phyloP scores from a whole-genome alignment of 495 filamentous ascomycete genomes.

The Entonaema liquescens region DNA sequence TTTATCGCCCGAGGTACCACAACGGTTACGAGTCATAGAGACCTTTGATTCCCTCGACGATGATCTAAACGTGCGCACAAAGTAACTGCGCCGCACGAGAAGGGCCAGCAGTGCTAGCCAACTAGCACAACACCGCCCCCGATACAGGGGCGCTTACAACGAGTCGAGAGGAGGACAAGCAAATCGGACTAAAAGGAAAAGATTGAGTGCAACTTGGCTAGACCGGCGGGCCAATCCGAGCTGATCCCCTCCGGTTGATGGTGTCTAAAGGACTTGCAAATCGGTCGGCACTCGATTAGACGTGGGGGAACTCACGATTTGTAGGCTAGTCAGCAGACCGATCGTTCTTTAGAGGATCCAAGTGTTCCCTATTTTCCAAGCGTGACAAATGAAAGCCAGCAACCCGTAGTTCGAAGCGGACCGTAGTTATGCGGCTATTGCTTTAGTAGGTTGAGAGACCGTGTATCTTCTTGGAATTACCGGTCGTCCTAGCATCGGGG shows the following conservation, averaged over 20 bases:
- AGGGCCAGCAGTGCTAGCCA: neutral
- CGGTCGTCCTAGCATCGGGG: neutral
- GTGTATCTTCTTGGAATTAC: neutral
- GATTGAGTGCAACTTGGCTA: conserved; percentile 25
- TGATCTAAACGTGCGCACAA: conserved; percentile 16
- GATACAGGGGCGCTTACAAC: conserved; percentile 19
- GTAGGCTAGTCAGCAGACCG: conserved; percentile 20
- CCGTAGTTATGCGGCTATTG: neutral
- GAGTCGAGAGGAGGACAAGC: conserved; percentile 6
- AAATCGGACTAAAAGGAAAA: conserved; percentile 18
- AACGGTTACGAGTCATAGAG: conserved; percentile 53
- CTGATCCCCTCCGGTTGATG: conserved; percentile 15
- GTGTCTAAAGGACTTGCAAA: conserved; percentile 24
- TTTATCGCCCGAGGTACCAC: conserved; percentile 56
- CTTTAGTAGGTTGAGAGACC: conserved; percentile 1
- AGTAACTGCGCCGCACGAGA: conserved; percentile 14
- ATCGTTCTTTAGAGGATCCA: conserved; percentile 20
- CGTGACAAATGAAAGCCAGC: neutral
- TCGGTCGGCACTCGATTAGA: conserved; percentile 25
- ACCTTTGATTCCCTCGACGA: conserved; percentile 55
- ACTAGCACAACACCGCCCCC: conserved; percentile 12
- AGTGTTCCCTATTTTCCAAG: conserved; percentile 2
- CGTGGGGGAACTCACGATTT: conserved; percentile 28
- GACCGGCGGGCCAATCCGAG: conserved; percentile 31
- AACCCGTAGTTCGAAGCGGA: neutral